Percentiles rank a stretch among this genome's conserved stretches.
Conservation (phyloP, 345 rosid genomes). For the Sonneratia alba region DNA sequence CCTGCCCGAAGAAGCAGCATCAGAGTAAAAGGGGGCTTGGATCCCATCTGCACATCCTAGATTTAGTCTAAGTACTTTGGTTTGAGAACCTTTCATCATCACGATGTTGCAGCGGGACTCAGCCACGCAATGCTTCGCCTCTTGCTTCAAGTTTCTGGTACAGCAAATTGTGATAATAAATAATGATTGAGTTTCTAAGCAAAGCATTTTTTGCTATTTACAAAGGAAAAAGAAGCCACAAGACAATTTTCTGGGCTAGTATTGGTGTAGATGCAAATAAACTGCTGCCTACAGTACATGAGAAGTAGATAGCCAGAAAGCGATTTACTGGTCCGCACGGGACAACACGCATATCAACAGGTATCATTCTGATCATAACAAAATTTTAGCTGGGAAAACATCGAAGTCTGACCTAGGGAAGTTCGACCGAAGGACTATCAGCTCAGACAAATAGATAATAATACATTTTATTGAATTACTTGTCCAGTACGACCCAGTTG, state of each 20-base stretch:
- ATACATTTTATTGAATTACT: constrained; percentile 57
- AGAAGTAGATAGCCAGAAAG: no score
- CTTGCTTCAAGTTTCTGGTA: constrained; percentile 56
- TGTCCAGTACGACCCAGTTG: constrained; percentile 81
- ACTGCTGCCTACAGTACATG: no score
- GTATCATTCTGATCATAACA: no score
- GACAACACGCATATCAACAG: no score
- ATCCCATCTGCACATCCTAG: constrained; percentile 34
- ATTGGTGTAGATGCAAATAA: no score
- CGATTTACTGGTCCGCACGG: no score
- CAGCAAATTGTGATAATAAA: constrained; percentile 3
- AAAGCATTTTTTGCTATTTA: no score
- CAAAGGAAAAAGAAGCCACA: no score
- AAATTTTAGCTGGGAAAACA: neutral
- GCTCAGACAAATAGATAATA: constrained; percentile 22
- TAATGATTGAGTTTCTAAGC: neutral
- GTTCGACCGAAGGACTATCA: neutral
- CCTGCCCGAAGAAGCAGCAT: constrained; percentile 39
- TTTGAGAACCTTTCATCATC: constrained; percentile 47
- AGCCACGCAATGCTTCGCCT: constrained; percentile 52
- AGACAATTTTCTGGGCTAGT: no score
- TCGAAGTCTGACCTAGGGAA: neutral
- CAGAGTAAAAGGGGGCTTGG: constrained; percentile 49
- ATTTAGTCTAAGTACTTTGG: constrained; percentile 60
- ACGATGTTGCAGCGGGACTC: constrained; percentile 61